Evolutionary conservation across 192 early-diverging fungal species (phyloP).

Genomic region (Entomortierella lignicola): DNA sequence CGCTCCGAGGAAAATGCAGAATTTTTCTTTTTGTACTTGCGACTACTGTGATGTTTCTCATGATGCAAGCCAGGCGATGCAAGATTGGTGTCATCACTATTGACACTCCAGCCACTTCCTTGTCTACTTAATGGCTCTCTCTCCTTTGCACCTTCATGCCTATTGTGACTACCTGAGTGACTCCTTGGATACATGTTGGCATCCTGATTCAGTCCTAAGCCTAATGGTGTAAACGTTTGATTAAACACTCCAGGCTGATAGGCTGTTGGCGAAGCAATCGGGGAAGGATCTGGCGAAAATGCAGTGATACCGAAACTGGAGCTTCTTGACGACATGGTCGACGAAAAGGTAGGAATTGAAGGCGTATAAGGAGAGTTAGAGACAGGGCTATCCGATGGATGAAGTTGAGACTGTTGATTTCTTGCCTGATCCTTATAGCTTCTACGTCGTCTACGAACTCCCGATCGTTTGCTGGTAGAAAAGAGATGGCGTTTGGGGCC

Average conservation of each 20-base stretch:
- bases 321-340: neutral
- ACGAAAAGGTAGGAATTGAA: slow-evolving; percentile 9
- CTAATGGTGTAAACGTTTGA: neutral
- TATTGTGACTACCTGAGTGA: neutral
- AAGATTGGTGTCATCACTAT: slow-evolving; percentile 43
- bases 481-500: slow-evolving; percentile 32
- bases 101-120: slow-evolving; percentile 47
- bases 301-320: slow-evolving; percentile 2
- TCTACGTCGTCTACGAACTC: slow-evolving; percentile 33
- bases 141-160: slow-evolving; percentile 1
- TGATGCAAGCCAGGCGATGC: slow-evolving; percentile 30
- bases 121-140: slow-evolving; percentile 35
- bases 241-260: slow-evolving; percentile 13
- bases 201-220: neutral
- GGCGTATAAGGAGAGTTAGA: slow-evolving; percentile 29
- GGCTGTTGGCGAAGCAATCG: slow-evolving; percentile 20
- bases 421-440: slow-evolving; percentile 29
- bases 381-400: slow-evolving; percentile 23
- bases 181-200: neutral
- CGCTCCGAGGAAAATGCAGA: slow-evolving; percentile 32
- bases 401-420: neutral
- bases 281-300: slow-evolving; percentile 38
- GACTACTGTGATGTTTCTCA: slow-evolving; percentile 19
- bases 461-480: slow-evolving; percentile 39
- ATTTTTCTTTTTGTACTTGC: slow-evolving; percentile 28